Conservation (phyloP, 2,329 filamentous ascomycete species). For the Curvularia eragrostidis region DNA sequence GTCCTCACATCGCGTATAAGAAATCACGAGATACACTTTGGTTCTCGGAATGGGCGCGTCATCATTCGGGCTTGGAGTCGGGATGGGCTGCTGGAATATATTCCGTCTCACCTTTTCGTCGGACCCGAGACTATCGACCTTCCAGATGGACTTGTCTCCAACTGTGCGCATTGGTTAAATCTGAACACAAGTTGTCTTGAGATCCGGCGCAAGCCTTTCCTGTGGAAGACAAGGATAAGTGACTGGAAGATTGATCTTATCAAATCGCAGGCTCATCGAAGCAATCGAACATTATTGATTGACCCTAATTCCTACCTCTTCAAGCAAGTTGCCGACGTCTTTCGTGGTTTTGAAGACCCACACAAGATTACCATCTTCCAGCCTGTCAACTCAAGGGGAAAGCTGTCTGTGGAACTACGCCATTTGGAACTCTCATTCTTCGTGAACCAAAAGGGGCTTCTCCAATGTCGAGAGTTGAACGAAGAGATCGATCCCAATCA, state of each 20-base stretch:
- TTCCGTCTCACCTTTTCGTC: constrained; percentile 42
- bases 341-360: constrained; percentile 57
- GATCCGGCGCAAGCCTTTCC: constrained; percentile 55
- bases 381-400: constrained; percentile 27
- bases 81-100: constrained; percentile 38
- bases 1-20: constrained; percentile 45
- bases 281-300: constrained; percentile 48
- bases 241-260: constrained; percentile 52
- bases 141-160: constrained; percentile 57
- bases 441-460: constrained; percentile 53
- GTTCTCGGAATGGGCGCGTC: constrained; percentile 50
- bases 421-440: constrained; percentile 60
- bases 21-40: constrained; percentile 61
- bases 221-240: constrained; percentile 47
- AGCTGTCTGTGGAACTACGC: constrained; percentile 57
- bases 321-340: constrained; percentile 51
- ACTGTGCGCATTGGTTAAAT: constrained; percentile 66
- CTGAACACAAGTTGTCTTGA: constrained; percentile 55
- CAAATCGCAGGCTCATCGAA: constrained; percentile 37
- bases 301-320: constrained; percentile 57
- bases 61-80: constrained; percentile 52
- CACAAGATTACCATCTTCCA: constrained; percentile 57
- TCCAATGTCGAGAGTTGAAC: constrained; percentile 58
- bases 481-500: constrained; percentile 61
- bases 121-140: constrained; percentile 53